Evolutionary conservation across 306 rosid genomes (phyloP).

Genomic region (Purshia tridentata): DNA sequence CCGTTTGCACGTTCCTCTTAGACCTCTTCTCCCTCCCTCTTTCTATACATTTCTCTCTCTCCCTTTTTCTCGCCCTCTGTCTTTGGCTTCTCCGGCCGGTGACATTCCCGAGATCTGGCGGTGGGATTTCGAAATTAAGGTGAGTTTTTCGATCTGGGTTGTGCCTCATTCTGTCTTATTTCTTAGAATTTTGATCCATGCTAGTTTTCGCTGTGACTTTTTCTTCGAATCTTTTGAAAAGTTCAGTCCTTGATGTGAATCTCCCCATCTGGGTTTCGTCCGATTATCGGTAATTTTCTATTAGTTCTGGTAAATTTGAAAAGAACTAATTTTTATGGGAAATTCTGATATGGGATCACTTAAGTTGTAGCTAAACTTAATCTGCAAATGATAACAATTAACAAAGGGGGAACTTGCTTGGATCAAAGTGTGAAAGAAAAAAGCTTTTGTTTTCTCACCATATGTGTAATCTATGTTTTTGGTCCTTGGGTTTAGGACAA

Average conservation of each 20-base stretch:
- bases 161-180: slow-evolving; percentile 9
- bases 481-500: neutral
- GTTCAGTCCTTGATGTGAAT: slow-evolving; percentile 1
- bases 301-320: neutral
- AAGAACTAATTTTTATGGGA: neutral
- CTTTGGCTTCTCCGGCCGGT: slow-evolving; percentile 24
- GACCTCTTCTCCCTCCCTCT: no score
- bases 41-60: slow-evolving; percentile 2
- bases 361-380: neutral
- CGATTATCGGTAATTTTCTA: neutral
- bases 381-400: neutral
- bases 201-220: neutral
- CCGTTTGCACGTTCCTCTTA: slow-evolving; percentile 1
- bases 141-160: slow-evolving; percentile 39
- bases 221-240: neutral
- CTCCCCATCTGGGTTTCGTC: slow-evolving; percentile 8
- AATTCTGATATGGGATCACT: slow-evolving; percentile 26
- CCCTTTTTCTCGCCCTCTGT: slow-evolving; percentile 10
- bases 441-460: neutral
- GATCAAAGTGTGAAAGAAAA: neutral
- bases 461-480: neutral
- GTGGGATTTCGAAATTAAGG: slow-evolving; percentile 47
- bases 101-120: slow-evolving; percentile 41
- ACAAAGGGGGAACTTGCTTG: neutral
- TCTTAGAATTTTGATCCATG: neutral